Percentiles rank a stretch among this genome's conserved stretches.
Evolutionary conservation across 139 green algal genomes (phyloP).

Genomic region (Pseudopediastrum boryanum): DNA sequence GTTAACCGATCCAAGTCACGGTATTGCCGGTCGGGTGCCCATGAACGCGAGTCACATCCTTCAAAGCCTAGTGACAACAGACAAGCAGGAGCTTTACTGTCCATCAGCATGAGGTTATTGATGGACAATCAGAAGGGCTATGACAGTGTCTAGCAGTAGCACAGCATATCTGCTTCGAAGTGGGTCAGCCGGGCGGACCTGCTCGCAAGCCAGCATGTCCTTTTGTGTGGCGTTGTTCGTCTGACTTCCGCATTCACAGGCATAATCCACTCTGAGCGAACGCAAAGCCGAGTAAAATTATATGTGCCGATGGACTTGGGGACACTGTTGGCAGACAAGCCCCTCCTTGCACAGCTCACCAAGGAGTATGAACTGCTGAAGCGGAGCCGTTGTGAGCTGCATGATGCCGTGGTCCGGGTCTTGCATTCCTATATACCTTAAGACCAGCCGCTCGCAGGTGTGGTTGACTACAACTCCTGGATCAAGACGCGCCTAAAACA

Average conservation of each 20-base stretch:
- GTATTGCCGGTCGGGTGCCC: too few species aligned
- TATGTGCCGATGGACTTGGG: conserved; percentile 24
- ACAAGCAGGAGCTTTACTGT: too few species aligned
- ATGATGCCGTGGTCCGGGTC: neutral
- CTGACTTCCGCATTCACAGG: neutral
- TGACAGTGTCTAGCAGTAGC: too few species aligned
- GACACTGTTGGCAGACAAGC: conserved; percentile 11
- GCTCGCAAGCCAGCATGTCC: neutral
- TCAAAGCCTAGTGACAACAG: too few species aligned
- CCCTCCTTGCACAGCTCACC: conserved; percentile 17
- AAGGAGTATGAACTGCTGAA: conserved; percentile 34
- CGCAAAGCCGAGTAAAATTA: neutral
- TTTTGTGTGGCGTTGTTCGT: neutral
- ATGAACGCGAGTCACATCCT: too few species aligned
- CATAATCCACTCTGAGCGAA: neutral
- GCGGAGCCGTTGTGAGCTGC: neutral
- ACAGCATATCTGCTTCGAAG: neutral
- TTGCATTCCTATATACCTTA: neutral
- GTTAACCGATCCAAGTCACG: too few species aligned
- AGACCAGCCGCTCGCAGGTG: neutral
- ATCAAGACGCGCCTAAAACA: conserved; percentile 3
- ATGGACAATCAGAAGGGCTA: too few species aligned
- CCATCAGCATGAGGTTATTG: too few species aligned
- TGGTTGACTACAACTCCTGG: conserved; percentile 25
- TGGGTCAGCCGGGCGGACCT: neutral